These are phyloP conservation scores for Vararia minispora DNA, from an alignment of 768 basidiomycete genomes.

Conservation along the genomic window DNA sequence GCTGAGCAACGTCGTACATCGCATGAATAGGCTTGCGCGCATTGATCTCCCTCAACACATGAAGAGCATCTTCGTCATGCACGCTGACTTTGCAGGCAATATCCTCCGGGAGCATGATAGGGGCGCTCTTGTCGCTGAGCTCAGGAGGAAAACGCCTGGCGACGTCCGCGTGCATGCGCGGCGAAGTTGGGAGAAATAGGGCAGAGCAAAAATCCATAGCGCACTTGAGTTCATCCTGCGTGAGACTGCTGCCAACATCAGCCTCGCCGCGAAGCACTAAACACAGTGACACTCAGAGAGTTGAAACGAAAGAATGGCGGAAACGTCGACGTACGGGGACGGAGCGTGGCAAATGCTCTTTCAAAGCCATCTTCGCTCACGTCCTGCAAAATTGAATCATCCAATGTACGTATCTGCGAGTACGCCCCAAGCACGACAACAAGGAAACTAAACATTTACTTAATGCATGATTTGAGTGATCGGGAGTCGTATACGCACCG, in stretches of 20 bases:
- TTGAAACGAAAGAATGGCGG: neutral
- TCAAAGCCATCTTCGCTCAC: slow-evolving; percentile 33
- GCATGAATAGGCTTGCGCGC: slow-evolving; percentile 61
- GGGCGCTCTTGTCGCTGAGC: slow-evolving; percentile 3
- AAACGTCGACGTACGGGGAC: slow-evolving; percentile 33
- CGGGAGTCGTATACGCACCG: slow-evolving; percentile 21
- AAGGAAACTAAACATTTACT: slow-evolving; percentile 15
- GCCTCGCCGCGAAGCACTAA: slow-evolving; percentile 73
- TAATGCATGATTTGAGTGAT: neutral
- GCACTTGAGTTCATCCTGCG: slow-evolving; percentile 61
- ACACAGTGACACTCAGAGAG: neutral
- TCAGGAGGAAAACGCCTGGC: slow-evolving; percentile 6
- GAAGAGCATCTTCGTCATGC: slow-evolving; percentile 29
- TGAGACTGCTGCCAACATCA: slow-evolving; percentile 62
- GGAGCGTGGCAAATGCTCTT: slow-evolving; percentile 28
- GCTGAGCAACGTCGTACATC: too few species aligned
- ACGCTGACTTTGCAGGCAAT: slow-evolving; percentile 17
- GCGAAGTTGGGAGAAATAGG: too few species aligned
- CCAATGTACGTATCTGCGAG: slow-evolving; percentile 30
- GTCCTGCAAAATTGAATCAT: slow-evolving; percentile 27
- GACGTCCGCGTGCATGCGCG: slow-evolving; percentile 1
- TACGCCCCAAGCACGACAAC: slow-evolving; percentile 28
- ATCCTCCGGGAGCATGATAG: slow-evolving; percentile 13
- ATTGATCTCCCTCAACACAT: slow-evolving; percentile 53
- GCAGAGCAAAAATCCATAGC: slow-evolving; percentile 72